These are phyloP conservation scores for Trametes sanguinea DNA, from an alignment of 768 basidiomycete species.

Conservation along the genomic window DNA sequence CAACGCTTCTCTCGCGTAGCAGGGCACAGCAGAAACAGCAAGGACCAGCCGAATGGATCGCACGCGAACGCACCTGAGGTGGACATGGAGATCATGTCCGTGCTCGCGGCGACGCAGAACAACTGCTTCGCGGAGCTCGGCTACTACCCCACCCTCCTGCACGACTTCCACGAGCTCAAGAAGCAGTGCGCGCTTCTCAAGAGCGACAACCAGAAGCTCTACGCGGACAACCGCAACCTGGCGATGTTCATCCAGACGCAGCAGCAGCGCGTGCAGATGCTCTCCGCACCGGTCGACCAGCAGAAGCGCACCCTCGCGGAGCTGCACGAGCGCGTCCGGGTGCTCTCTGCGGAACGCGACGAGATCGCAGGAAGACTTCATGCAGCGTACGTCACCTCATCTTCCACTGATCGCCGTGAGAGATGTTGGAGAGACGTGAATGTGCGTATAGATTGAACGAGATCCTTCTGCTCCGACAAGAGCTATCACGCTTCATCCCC, in stretches of 20 bases:
- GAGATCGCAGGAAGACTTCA: constrained; percentile 13
- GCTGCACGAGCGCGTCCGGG: constrained; percentile 32
- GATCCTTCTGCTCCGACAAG: constrained; percentile 16
- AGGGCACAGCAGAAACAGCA: background rate
- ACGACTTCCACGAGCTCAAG: constrained; percentile 37
- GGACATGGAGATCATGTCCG: constrained; percentile 12
- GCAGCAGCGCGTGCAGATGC: constrained; percentile 33
- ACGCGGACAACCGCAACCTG: constrained; percentile 41
- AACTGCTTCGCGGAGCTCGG: constrained; percentile 34
- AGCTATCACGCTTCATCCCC: constrained; percentile 12
- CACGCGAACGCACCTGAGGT: background rate
- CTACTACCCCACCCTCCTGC: constrained; percentile 45
- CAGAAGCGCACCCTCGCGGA: constrained; percentile 26
- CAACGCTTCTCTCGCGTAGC: background rate
- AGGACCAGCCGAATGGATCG: background rate
- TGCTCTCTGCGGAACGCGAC: constrained; percentile 26
- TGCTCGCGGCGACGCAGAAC: constrained; percentile 23
- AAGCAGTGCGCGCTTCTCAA: constrained; percentile 31
- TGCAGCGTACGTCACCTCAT: constrained; percentile 14
- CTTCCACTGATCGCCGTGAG: background rate
- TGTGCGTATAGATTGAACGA: constrained; percentile 17
- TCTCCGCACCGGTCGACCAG: constrained; percentile 12
- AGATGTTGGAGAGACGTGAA: background rate
- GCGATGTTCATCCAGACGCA: constrained; percentile 33
- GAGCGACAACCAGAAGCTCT: constrained; percentile 37